Evolutionary conservation across 2,329 filamentous ascomycete genomes (phyloP), one percentile per base, ranked within the genome.

Genomic region (Colletotrichum agaves): DNA sequence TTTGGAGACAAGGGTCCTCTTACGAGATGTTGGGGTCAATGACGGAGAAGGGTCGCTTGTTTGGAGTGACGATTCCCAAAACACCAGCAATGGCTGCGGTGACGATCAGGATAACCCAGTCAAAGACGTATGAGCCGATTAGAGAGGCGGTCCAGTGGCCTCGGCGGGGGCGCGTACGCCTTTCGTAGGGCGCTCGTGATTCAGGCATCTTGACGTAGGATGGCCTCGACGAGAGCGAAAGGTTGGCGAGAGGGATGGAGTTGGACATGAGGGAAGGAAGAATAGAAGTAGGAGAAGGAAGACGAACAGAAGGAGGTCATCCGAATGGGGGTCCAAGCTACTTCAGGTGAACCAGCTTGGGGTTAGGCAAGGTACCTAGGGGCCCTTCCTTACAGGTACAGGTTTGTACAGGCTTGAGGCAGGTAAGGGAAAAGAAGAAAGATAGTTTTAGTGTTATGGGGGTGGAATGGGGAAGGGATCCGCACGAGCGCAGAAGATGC

Each of bases 21-120:
- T 78, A 88, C 86, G 93, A 92, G 74, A 98, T 97, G 69, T 88
- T 87, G 21, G 90, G 88, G 74, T 98, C 90, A 39, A 78, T 74
- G 13, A 93, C 85, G 17, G 89, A 90, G 78, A 96, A 95, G 0
- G 90, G 89, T 44, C 90, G 85, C 73, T 89, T 88, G 74, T 89
- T 91, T 3, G 91, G 91, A 17, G 84, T 81, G 60, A 90, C 80
- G 56, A 78, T 82, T 59, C 86, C 86, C 73, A 93, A 85, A n/a
- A 83, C 84, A 58, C 80, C 85, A 62, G 86, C 89, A 27, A 90
- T 81, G 15, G 82, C 85, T 27, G 84, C 88, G 37, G 89, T 84
- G 53, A 77, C 82, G 50, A 91, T 78, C 69, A 92, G 87, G 53
- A 92, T 80, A 19, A 92, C 77, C 92, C 92, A 95, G 80, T 94